Evolutionary conservation across 2,329 filamentous ascomycete genomes (phyloP).

Genomic region (Colletotrichum gloeosporioides): DNA sequence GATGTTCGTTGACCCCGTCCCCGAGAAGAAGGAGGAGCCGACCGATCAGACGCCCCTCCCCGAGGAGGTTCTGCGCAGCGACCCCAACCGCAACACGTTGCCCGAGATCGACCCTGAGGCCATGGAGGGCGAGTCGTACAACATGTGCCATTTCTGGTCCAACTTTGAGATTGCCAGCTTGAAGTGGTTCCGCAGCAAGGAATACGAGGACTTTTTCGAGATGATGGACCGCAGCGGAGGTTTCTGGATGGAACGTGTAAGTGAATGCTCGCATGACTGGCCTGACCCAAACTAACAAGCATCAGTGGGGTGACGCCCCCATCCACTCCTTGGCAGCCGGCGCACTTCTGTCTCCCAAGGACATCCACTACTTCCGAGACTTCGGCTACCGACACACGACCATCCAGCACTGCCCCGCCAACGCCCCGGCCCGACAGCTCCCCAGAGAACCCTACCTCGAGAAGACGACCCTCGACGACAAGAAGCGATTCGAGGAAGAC

Average conservation of each 20-base stretch:
- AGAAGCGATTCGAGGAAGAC: conserved; percentile 88
- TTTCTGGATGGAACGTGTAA: conserved; percentile 98
- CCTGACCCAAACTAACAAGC: conserved; percentile 36
- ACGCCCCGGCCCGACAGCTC: conserved; percentile 88
- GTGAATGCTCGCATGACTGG: conserved; percentile 23
- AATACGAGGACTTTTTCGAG: conserved; percentile 97
- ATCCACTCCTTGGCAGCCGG: conserved; percentile 97
- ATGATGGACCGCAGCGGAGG: conserved; percentile 99
- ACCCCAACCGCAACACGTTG: conserved; percentile 73
- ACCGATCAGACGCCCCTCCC: conserved; percentile 72
- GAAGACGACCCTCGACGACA: conserved; percentile 79
- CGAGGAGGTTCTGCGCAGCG: conserved; percentile 80
- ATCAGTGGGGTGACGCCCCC: conserved; percentile 96
- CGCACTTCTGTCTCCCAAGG: conserved; percentile 77
- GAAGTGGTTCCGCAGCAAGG: conserved; percentile 95
- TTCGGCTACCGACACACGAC: conserved; percentile 98
- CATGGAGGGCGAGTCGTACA: conserved; percentile 98
- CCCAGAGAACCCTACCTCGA: conserved; percentile 82
- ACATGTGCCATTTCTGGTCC: conserved; percentile 99
- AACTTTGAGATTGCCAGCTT: conserved; percentile 98
- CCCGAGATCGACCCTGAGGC: conserved; percentile 86
- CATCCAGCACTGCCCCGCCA: conserved; percentile 97
- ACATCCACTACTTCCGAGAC: conserved; percentile 99
- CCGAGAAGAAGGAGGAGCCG: conserved; percentile 64
- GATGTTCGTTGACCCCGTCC: conserved; percentile 88